These are phyloP conservation scores for Heritiera fomes DNA, from an alignment of 345 rosid genomes.

Conservation along the genomic window DNA sequence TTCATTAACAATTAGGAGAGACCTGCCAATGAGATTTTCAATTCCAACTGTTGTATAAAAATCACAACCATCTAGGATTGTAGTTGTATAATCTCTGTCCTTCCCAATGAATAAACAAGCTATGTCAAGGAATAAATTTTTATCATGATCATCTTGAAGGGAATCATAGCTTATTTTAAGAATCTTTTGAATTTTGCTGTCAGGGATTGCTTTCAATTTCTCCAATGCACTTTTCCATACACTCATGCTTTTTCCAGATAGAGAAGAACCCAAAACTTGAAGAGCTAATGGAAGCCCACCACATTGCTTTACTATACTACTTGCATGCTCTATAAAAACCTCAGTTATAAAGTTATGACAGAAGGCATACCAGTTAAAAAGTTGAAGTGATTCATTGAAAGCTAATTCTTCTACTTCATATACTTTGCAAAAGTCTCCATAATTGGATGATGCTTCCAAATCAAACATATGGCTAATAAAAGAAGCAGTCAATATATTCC, in stretches of 20 bases:
- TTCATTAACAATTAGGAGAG: not conserved
- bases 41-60: conserved; percentile 13
- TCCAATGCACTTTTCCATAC: conserved; percentile 18
- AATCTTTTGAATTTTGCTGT: not conserved
- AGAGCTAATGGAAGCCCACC: conserved; percentile 44
- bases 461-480: not conserved
- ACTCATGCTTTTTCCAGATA: not conserved
- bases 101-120: conserved; percentile 31
- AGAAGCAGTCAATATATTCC: not conserved
- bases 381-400: conserved; percentile 30
- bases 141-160: not conserved
- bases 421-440: not conserved
- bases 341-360: conserved; percentile 26
- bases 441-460: not conserved
- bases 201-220: not conserved
- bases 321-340: conserved; percentile 22
- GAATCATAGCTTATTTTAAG: conserved; percentile 21
- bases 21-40: conserved; percentile 16
- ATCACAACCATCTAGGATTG: conserved; percentile 27
- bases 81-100: conserved; percentile 21
- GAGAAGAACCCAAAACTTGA: conserved; percentile 36
- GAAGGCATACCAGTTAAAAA: conserved; percentile 36
- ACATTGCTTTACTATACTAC: conserved; percentile 27
- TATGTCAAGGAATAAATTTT: conserved; percentile 32
- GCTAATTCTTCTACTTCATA: conserved; percentile 3